Percentiles rank a stretch among this genome's conserved stretches.
Conservation (phyloP, 441 rosid genomes). For the Omphalea diandra region DNA sequence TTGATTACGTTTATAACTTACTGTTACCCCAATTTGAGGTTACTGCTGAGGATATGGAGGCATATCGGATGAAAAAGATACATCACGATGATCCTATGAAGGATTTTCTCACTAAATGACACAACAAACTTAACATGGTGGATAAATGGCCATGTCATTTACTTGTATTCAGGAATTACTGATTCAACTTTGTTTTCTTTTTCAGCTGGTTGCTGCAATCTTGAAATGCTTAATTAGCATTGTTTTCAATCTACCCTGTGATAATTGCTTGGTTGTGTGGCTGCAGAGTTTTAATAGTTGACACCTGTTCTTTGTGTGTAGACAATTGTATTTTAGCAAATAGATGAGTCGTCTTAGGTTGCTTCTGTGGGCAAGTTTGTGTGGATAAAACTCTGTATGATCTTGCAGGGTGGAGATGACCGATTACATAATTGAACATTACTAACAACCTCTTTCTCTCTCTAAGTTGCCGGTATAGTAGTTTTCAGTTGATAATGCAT, state of each 20-base stretch:
- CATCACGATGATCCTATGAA: constrained; percentile 75
- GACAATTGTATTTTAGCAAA: too few species aligned
- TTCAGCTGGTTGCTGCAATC: constrained; percentile 9
- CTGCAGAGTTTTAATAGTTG: not conserved
- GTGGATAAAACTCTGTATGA: too few species aligned
- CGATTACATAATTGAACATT: too few species aligned
- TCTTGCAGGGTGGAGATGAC: too few species aligned
- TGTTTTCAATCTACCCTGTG: too few species aligned
- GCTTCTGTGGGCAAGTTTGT: too few species aligned
- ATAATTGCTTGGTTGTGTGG: not conserved
- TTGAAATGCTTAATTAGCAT: not conserved
- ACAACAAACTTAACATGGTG: too few species aligned
- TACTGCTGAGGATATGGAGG: constrained; percentile 74
- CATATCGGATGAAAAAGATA: constrained; percentile 61
- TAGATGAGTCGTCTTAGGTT: too few species aligned
- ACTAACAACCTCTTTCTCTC: too few species aligned
- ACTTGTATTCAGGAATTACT: not conserved
- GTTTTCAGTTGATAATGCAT: too few species aligned
- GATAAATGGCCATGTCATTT: not conserved
- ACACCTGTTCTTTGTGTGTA: too few species aligned
- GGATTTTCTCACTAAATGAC: constrained; percentile 37
- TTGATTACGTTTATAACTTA: not conserved
- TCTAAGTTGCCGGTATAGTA: too few species aligned
- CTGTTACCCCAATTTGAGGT: constrained; percentile 37
- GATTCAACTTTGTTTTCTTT: not conserved